Conservation (phyloP, 2,329 filamentous ascomycete species). For the Hypoxylon sp. region DNA sequence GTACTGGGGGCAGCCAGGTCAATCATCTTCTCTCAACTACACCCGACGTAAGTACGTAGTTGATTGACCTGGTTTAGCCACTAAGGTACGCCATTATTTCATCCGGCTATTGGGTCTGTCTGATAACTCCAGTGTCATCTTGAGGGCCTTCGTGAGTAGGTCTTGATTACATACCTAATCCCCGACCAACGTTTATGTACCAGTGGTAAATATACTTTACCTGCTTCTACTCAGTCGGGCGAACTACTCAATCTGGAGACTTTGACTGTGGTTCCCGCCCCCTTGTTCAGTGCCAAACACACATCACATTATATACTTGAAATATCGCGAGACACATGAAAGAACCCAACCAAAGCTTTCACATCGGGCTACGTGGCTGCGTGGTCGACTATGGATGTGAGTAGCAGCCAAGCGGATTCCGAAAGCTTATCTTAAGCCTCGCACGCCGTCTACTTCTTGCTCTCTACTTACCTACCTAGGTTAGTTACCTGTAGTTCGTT, state of each 20-base stretch:
- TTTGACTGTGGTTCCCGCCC: no score
- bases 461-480: no score
- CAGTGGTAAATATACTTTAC: not conserved
- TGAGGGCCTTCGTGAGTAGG: not conserved
- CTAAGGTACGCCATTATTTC: not conserved
- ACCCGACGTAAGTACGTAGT: no score
- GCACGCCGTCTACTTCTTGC: not conserved
- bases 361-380: slow-evolving; percentile 5
- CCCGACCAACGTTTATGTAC: not conserved
- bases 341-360: no score
- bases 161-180: slow-evolving; percentile 9
- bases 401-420: not conserved
- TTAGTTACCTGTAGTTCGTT: not conserved
- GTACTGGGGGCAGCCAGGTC: no score
- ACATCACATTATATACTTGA: no score
- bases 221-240: not conserved
- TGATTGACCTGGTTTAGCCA: not conserved
- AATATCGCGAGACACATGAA: slow-evolving; percentile 1
- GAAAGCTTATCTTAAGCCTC: slow-evolving; percentile 34
- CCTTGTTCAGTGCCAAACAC: no score
- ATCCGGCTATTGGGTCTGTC: not conserved
- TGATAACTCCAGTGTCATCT: not conserved
- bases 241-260: no score
- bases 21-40: no score
- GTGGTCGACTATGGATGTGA: slow-evolving; percentile 9